Evolutionary conservation across 140 eudicot genomes (phyloP), one percentile per base, ranked within the genome.

Genomic region (Stevia rebaudiana): DNA sequence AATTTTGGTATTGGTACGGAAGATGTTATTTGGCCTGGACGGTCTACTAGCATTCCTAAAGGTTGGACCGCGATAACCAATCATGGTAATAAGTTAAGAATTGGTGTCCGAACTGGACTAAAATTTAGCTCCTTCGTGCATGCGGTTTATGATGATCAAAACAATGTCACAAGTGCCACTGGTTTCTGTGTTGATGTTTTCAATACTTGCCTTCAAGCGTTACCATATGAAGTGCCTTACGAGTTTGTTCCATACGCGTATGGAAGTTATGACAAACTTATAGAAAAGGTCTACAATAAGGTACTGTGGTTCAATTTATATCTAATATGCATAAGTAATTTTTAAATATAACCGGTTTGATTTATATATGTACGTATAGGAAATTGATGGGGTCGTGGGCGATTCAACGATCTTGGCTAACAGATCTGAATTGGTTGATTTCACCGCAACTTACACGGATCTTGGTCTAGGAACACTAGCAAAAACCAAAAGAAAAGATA

Each of bases 171-270:
- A 37, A 60, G 5, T 30, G 61, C 52, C 70, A 52, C 22, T 37
- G 87, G 87, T 7, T 81, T 47, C 43, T 70, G 68, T 55, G 60
- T 81, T 30, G 87, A 81, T 17, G 78, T 81, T 9, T 78, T 81
- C 52, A 44, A 46, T 2, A 54, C 78, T 28, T 75, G 72, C 53
- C 47, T 76, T 68, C 43, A 64, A 11, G 41, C 70, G 23, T 68
- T 78, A 52, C 78, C 68, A 13, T 74, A 78, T 49, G 24, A 55
- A 6, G 78, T 71, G 11, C 18, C 71, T 6, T 75, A 70, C 11
- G 75, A 71, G 11, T 79, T 70, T 9, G 15, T 71, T 25, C 57
- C 77, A 7, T 75, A 40, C 21, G 31, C 6, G 10, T 51, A 41
- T 7, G 79, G 69, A 33, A 43, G 65, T 55, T 75, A 82, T 28